Base-by-base conservation (phyloP, 345 rosid species). In the Bruguiera sexangula region DNA sequence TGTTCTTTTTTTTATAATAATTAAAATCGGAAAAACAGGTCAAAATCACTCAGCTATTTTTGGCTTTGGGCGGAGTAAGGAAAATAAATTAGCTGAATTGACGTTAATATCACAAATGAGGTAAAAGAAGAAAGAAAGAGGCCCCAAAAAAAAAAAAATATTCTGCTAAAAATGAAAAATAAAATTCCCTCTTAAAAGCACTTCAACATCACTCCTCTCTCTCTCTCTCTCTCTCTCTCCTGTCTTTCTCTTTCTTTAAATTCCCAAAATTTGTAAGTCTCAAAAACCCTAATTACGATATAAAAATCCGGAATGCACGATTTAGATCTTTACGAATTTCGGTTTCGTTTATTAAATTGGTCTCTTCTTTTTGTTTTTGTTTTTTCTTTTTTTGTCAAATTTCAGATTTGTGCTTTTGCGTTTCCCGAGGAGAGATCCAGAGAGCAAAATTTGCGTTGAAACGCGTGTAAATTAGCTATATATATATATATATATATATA, bases 401-500 rank as follows among this genome's bases (percentile, higher is more conserved):
- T 59, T 36, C 26, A 5, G 39, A 62, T 69, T 73, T 1, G 6
- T 43, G 59, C 32, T 73, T 74, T 34, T 29, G 36, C 31, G 63
- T 64, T 57, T 60, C 30, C 60, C 51, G 24, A 61, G 31, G 70
- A 65, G 71, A 63, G 74, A 75, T 69, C 79, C 78, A n/a, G 16
- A 11, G 48, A 11, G 48, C 48, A 65, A 73, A 34, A 24, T 19
- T 19, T 15, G 51, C 74, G 60, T 75, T 64, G 70, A 60, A 58
- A 48, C 69, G 26, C 26, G 78, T 24, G 78, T n/a, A 22, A 43
- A 39, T 63, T 63, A 66, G 16, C 11, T 11, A 27, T 39, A 39
- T 27, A 27, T 27, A 27, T 27, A 27, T 27, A 27, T 27, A 27
- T 27, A 27, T 39, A 39, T 39, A 27, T 39, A 39, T 27, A 27